Evolutionary conservation across 768 basidiomycete genomes (phyloP).

Genomic region (Amanita rimosa): DNA sequence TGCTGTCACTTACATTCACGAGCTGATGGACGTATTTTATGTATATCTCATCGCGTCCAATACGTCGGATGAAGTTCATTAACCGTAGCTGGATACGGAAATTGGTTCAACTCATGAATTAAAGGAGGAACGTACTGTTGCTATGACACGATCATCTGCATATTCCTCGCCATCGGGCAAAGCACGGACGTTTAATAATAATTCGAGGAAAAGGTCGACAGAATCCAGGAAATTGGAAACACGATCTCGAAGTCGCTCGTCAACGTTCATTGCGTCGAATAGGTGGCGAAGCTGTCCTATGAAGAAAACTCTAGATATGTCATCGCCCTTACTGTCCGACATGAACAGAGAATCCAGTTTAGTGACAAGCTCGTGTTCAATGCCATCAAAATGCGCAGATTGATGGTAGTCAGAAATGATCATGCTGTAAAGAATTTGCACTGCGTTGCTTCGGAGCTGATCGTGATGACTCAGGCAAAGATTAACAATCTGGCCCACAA

Average conservation of each 20-base stretch:
- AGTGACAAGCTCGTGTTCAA: slow-evolving; percentile 88
- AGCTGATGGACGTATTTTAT: slow-evolving; percentile 95
- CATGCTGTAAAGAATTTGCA: slow-evolving; percentile 92
- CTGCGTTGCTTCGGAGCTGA: slow-evolving; percentile 78
- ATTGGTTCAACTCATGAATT: slow-evolving; percentile 9
- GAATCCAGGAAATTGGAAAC: slow-evolving; percentile 80
- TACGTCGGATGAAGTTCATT: slow-evolving; percentile 90
- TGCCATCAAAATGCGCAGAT: slow-evolving; percentile 73
- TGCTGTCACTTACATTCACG: slow-evolving; percentile 55
- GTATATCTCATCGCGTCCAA: slow-evolving; percentile 88
- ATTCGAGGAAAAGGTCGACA: slow-evolving; percentile 86
- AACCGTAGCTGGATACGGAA: slow-evolving; percentile 48
- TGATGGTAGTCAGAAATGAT: slow-evolving; percentile 87
- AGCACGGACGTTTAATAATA: slow-evolving; percentile 77
- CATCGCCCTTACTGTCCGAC: slow-evolving; percentile 85
- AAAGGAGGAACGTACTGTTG: slow-evolving; percentile 45
- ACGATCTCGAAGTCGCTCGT: slow-evolving; percentile 65
- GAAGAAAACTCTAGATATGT: slow-evolving; percentile 88
- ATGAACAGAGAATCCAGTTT: slow-evolving; percentile 88
- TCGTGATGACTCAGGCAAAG: slow-evolving; percentile 94
- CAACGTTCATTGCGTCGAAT: slow-evolving; percentile 79
- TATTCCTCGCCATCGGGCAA: slow-evolving; percentile 91
- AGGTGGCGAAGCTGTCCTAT: slow-evolving; percentile 80
- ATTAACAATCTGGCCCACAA: slow-evolving; percentile 85
- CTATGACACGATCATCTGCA: slow-evolving; percentile 89